Evolutionary conservation across 768 basidiomycete species (phyloP), one percentile per base, ranked within the genome.

Genomic region (Suillus clintonianus): DNA sequence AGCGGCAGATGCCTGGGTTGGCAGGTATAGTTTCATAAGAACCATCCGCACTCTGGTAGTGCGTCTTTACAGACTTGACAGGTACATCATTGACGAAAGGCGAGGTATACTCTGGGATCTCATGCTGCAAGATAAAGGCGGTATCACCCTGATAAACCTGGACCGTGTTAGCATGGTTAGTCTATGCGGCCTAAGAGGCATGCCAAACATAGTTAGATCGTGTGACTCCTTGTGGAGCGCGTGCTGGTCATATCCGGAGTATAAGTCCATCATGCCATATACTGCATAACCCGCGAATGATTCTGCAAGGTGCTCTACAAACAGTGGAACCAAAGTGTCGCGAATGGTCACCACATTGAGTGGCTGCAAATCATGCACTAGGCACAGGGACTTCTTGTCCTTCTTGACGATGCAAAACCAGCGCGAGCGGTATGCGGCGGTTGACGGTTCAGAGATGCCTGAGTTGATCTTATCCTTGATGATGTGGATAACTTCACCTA

Each of bases 161-260:
- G 0, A 77, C 72, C 0, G 74, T 77, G 22, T 83, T 82, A 0
- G 81, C 81, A 45, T 70, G 79, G 71, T 71, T 0, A 81, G 70
- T 0, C 73, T 66, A 0, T 79, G 60, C 0, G 73, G 65, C 2
- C 80, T 78, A 4, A 79, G 70, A 0, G 78, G 80, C 0, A 76
- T 78, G 61, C 78, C 73, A 67, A 83, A 84, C 0, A 77, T 80
- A 0, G 81, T 83, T 10, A 79, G 66, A 45, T 83, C 79, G 13
- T 73, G 57, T 0, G 76, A 81, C 8, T 64, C 62, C 22, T 68
- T 67, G 19, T 71, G 64, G 0, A 81, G 63, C 0, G 64, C 55
- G n/a, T 75, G 62, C 30, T 78, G 73, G 59, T 82, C 77, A 64
- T 77, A 81, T 41, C 78, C 78, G 0, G 77, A 73, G 61, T 70